These are phyloP conservation scores for Marchantia polymorpha DNA, from an alignment of 225 moss, liverwort and hornwort genomes.

Conservation along the genomic window DNA sequence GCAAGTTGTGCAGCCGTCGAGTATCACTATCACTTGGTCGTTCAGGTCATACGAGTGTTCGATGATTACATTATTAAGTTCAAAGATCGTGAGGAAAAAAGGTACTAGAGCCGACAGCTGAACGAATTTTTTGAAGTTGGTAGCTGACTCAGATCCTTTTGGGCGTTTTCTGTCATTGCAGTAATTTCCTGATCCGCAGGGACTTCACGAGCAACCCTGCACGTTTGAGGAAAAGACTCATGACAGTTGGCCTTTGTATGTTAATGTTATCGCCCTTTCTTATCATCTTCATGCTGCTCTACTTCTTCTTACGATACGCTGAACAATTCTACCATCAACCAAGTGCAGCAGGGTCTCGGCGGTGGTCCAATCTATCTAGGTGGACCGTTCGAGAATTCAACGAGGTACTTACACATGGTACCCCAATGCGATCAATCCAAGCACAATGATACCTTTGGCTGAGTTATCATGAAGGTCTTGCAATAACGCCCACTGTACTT, in stretches of 20 bases:
- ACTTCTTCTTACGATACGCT: constrained; percentile 94
- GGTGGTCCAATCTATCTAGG: constrained; percentile 95
- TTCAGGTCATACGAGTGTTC: too few species aligned
- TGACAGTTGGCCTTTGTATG: constrained; percentile 84
- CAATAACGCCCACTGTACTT: not conserved
- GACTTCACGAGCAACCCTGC: constrained; percentile 81
- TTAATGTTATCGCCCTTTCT: constrained; percentile 88
- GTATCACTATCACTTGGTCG: too few species aligned
- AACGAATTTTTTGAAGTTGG: too few species aligned
- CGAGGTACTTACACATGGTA: constrained; percentile 54
- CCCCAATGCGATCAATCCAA: too few species aligned
- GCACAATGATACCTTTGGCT: not conserved
- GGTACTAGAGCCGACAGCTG: too few species aligned
- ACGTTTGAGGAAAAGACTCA: constrained; percentile 81
- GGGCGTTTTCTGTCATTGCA: constrained; percentile 37
- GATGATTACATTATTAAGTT: too few species aligned
- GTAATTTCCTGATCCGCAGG: constrained; percentile 79
- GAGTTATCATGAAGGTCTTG: not conserved
- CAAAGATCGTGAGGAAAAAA: too few species aligned
- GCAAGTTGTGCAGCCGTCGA: too few species aligned
- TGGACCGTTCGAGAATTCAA: constrained; percentile 98
- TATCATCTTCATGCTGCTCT: constrained; percentile 91
- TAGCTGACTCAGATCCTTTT: not conserved
- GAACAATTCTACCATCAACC: constrained; percentile 97
- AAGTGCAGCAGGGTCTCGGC: constrained; percentile 77